Evolutionary conservation across 2,329 filamentous ascomycete species (phyloP), one percentile per base, ranked within the genome.

Genomic region (Fusarium sp.): DNA sequence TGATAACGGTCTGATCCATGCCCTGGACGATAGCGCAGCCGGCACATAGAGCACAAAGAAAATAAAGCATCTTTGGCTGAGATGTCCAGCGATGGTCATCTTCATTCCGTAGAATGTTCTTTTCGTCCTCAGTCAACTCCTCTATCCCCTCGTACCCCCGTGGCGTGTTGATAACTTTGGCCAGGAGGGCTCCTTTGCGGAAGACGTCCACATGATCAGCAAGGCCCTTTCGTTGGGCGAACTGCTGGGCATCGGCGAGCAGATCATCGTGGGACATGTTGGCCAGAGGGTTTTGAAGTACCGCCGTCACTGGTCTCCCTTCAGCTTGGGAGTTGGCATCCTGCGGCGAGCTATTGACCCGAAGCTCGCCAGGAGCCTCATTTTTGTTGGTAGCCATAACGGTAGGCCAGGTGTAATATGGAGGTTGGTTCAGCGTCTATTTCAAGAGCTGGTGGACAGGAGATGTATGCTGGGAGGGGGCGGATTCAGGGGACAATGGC

Each of bases 1-100:
- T 87, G 57, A 79, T 77, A 44, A 85, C 86, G 3, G 86, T 88
- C 73, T 88, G 84, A 64, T 89, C 86, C 86, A 87, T 89, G 19
- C 87, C 85, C 48, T 82, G 80, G 1, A 85, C 82, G 22, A 84
- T 82, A 10, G 84, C 84, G 48, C 68, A 70, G 77, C 83, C 58
- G 82, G 77, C 43, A 68, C 83, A 85, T 39, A 83, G 74, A 11
- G 79, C 75, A 58, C 87, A 85, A 2, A 84, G 72, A 41, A 73
- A 70, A 49, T 75, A 73, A 25, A 77, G 69, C 67, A 72, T 76
- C 64, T 67, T 76, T 0, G 85, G 81, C 22, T 83, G 81, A 58
- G 66, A 39, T 7, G 75, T 77, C 80, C 85, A 88, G 53, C 84
- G 85, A 73, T 88, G 83, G 78, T 85, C 51, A 78, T 85, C 65